Evolutionary conservation across 257 asterid species (phyloP).

Genomic region (Fraxinus excelsior): DNA sequence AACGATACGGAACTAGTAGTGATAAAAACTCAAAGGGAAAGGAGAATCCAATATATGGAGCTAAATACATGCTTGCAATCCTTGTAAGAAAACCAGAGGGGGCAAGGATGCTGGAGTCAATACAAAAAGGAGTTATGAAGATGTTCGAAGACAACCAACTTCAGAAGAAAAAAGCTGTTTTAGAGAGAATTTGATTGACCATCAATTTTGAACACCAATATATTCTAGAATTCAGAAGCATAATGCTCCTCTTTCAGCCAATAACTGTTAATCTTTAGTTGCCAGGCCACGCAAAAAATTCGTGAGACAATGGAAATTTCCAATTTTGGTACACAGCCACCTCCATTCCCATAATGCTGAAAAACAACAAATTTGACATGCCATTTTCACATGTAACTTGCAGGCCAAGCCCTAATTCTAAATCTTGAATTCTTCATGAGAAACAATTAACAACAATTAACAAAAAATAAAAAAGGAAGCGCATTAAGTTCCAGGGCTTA

Average conservation of each 20-base stretch:
- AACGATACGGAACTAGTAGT: not conserved
- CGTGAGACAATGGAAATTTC: not conserved
- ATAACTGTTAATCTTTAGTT: not conserved
- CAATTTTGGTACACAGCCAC: not conserved
- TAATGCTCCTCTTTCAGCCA: not conserved
- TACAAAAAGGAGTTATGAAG: not conserved
- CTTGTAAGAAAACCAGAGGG: not conserved
- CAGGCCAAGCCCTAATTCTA: slow-evolving; percentile 12
- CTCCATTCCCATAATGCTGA: too few species aligned
- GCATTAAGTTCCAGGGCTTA: slow-evolving; percentile 8
- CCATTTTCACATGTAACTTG: not conserved
- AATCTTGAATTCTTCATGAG: not conserved
- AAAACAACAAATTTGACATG: too few species aligned
- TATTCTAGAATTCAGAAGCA: too few species aligned
- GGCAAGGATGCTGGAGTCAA: not conserved
- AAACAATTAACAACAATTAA: not conserved
- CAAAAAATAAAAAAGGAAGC: not conserved
- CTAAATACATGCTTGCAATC: not conserved
- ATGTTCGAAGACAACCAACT: not conserved
- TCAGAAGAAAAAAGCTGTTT: too few species aligned
- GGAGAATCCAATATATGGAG: not conserved
- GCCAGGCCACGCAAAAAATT: not conserved
- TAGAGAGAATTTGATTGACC: too few species aligned
- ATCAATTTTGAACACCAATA: too few species aligned
- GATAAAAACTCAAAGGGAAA: not conserved